A percentile compares a stretch with the other conserved stretches of the same genome.
phyloP scores from a whole-genome alignment of 257 asterid genomes.

The Knoxia roxburghii region DNA sequence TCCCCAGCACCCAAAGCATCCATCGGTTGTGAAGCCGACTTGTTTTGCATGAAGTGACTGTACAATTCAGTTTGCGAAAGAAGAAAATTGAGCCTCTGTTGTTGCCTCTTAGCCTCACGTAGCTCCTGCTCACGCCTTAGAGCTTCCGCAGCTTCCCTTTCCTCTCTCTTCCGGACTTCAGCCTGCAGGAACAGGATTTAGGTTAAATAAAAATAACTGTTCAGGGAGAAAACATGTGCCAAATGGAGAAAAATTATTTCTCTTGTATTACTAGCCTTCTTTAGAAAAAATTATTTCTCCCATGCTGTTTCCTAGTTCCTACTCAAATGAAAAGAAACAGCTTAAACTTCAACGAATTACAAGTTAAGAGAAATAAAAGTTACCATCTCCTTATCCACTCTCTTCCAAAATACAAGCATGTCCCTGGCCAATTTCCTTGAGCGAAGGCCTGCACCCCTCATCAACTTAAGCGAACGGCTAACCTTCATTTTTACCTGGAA shows the following conservation, averaged over 20 bases:
- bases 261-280: neutral
- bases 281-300: neutral
- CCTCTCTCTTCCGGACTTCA: constrained; percentile 93
- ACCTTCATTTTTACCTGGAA: constrained; percentile 90
- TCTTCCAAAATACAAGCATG: constrained; percentile 95
- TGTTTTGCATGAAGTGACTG: constrained; percentile 99
- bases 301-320: neutral
- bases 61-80: constrained; percentile 97
- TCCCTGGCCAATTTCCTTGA: constrained; percentile 91
- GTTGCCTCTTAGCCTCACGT: constrained; percentile 98
- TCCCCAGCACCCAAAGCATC: constrained; percentile 47
- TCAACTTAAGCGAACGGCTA: constrained; percentile 78
- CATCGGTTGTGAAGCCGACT: constrained; percentile 58
- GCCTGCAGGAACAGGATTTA: constrained; percentile 49
- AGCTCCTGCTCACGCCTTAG: constrained; percentile 96
- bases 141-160: constrained; percentile 99
- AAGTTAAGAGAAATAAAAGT: constrained; percentile 11
- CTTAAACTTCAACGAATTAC: neutral
- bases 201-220: constrained; percentile 7
- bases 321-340: neutral
- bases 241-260: too few relatives aligned
- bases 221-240: too few relatives aligned
- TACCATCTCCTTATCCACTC: constrained; percentile 99
- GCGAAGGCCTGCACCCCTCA: constrained; percentile 83
- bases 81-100: constrained; percentile 93